Evolutionary conservation across 805 yeast species (phyloP).

Genomic region (Candida sonorensis): DNA sequence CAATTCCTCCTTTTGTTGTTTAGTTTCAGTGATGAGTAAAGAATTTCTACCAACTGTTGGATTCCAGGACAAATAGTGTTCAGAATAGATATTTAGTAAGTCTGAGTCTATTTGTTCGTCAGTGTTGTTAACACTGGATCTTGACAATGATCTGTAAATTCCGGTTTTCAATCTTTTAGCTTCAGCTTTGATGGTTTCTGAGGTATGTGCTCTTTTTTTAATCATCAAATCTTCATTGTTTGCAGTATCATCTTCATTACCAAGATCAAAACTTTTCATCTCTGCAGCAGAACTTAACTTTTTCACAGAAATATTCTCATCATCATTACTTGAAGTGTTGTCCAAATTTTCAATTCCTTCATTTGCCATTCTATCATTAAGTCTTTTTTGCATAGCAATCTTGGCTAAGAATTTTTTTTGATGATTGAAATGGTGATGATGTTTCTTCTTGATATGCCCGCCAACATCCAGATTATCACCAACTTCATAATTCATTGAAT

Average conservation of each 20-base stretch:
- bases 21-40: conserved; percentile 74
- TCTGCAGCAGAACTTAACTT: too few relatives aligned
- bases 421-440: too few relatives aligned
- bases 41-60: conserved; percentile 94
- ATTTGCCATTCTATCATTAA: conserved; percentile 5
- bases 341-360: not conserved
- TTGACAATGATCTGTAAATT: conserved; percentile 1
- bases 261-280: too few relatives aligned
- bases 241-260: too few relatives aligned
- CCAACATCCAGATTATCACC: conserved; percentile 72
- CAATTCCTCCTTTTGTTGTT: conserved; percentile 82
- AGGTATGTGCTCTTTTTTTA: too few relatives aligned
- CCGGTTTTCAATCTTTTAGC: too few relatives aligned
- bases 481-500: conserved; percentile 33
- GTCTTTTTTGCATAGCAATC: conserved; percentile 5
- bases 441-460: conserved; percentile 15
- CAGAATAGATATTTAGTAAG: conserved; percentile 31
- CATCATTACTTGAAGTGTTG: not conserved
- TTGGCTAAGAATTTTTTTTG: conserved; percentile 14
- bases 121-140: conserved; percentile 24
- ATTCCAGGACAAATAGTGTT: conserved; percentile 77
- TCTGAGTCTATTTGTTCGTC: conserved; percentile 24
- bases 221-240: too few relatives aligned
- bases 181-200: too few relatives aligned
- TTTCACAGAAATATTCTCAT: not conserved